These are phyloP conservation scores for Fraxinus xanthoxyloides DNA, from an alignment of 305 asterid species.

Conservation along the genomic window DNA sequence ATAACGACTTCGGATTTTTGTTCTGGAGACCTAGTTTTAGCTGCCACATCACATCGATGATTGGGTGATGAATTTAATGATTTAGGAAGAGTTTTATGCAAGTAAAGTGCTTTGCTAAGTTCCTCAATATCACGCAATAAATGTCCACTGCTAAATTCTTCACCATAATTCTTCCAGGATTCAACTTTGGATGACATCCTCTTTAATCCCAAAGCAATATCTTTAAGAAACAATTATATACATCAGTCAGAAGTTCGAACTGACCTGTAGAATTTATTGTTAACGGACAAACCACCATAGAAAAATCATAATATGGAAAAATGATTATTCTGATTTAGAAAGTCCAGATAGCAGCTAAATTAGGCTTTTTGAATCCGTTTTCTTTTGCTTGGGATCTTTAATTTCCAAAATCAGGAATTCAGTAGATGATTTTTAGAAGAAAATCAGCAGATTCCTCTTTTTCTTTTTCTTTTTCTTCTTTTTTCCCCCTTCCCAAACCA, in stretches of 20 bases:
- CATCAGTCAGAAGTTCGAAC: constrained; percentile 12
- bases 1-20: constrained; percentile 25
- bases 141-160: constrained; percentile 46
- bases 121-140: constrained; percentile 72
- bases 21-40: constrained; percentile 26
- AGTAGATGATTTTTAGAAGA: background rate
- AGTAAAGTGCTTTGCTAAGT: constrained; percentile 73
- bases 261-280: background rate
- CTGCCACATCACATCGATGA: constrained; percentile 22
- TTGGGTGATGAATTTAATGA: constrained; percentile 38
- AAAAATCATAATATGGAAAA: background rate
- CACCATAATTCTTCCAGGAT: constrained; percentile 31
- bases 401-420: constrained; percentile 5
- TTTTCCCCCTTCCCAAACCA: background rate
- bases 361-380: background rate
- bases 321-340: background rate
- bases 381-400: background rate
- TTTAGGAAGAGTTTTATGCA: constrained; percentile 37
- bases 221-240: constrained; percentile 1
- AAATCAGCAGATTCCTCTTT: background rate
- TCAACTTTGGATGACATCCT: constrained; percentile 34
- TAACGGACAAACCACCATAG: constrained; percentile 3
- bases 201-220: constrained; percentile 24
- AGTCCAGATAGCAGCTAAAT: constrained; percentile 1
- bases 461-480: too few species aligned